Percentiles rank a stretch among this genome's conserved stretches.
Evolutionary conservation across 495 filamentous ascomycete species (phyloP).

Genomic region (Penicillium ucsense): DNA sequence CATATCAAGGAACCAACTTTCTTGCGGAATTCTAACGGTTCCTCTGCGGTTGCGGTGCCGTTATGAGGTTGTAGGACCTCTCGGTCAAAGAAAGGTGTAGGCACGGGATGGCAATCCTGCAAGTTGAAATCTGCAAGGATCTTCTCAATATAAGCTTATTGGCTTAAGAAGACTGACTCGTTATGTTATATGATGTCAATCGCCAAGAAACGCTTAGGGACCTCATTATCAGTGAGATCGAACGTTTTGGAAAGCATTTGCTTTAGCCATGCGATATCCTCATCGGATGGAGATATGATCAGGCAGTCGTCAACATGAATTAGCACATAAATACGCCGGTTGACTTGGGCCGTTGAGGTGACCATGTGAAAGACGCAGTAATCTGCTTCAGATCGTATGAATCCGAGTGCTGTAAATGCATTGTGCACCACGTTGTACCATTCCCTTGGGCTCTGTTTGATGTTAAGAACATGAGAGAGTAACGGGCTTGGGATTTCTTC

Average conservation of each 20-base stretch:
- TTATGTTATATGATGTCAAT: background rate
- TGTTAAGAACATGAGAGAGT: no score
- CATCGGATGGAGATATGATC: background rate
- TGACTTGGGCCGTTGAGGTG: background rate
- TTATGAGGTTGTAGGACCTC: background rate
- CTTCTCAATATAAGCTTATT: background rate
- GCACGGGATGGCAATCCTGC: background rate
- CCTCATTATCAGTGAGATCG: background rate
- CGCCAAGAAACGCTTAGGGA: background rate
- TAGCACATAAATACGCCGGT: background rate
- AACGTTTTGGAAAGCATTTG: background rate
- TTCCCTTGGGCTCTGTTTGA: background rate
- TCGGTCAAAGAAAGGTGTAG: background rate
- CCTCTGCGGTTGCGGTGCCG: background rate
- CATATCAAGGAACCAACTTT: background rate
- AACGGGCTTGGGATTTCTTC: no score
- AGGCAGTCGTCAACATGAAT: background rate
- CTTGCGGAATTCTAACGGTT: background rate
- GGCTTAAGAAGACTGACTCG: background rate
- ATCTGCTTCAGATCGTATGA: background rate
- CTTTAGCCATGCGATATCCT: background rate
- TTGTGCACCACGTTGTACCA: background rate
- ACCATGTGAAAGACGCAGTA: background rate
- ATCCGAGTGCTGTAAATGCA: background rate
- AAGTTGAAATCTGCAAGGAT: background rate